Evolutionary conservation across 345 rosid species (phyloP).

Genomic region (Rhodomyrtus tomentosa): DNA sequence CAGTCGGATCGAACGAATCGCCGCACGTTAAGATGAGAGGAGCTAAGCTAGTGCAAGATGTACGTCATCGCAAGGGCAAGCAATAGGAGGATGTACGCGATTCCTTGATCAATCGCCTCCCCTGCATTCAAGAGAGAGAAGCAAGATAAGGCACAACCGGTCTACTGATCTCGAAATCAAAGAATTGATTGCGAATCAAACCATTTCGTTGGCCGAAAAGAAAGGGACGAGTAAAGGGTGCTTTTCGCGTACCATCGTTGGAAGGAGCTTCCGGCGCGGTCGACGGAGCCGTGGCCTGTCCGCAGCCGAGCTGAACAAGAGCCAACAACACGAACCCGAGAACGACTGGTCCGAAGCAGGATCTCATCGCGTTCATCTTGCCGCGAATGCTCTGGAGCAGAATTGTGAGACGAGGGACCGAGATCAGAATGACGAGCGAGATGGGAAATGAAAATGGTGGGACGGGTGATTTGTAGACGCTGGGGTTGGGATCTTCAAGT

Average conservation of each 20-base stretch:
- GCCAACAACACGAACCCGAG: constrained; percentile 22
- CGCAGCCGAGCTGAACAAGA: constrained; percentile 21
- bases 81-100: constrained; percentile 9
- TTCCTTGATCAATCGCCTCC: constrained; percentile 17
- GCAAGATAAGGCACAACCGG: not conserved
- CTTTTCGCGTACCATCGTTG: constrained; percentile 20
- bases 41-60: constrained; percentile 7
- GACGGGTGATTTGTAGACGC: not conserved
- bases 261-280: constrained; percentile 21
- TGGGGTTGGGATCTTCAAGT: not conserved
- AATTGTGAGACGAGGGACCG: no score
- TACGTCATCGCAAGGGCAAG: constrained; percentile 13
- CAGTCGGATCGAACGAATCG: not conserved
- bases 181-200: not conserved
- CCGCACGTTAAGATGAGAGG: not conserved
- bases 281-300: constrained; percentile 23
- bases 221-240: not conserved
- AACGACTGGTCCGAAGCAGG: constrained; percentile 2
- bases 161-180: not conserved
- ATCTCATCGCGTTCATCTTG: constrained; percentile 13
- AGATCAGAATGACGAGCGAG: not conserved
- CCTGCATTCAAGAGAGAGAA: constrained; percentile 7
- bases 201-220: not conserved
- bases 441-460: not conserved
- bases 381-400: not conserved